Percentiles rank a stretch among this genome's conserved stretches.
phyloP scores from a whole-genome alignment of 164 flowering plant genomes.

The Platanus orientalis region DNA sequence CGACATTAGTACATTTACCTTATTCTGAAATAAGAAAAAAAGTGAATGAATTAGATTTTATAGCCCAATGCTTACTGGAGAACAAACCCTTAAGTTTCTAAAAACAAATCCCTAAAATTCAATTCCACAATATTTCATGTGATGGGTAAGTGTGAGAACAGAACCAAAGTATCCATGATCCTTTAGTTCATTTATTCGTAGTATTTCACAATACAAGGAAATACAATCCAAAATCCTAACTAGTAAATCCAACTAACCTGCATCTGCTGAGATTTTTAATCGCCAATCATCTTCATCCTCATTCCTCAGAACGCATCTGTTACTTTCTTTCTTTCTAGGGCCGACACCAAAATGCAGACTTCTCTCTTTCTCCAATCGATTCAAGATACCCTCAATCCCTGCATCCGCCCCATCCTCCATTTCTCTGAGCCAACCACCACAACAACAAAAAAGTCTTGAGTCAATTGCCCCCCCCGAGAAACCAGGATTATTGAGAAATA shows the following conservation, averaged over 20 bases:
- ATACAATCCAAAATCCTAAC: not conserved
- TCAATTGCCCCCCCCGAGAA: not conserved
- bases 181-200: not conserved
- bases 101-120: not conserved
- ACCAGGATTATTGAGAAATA: not conserved
- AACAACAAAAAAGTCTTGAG: conserved; percentile 3
- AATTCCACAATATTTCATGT: not conserved
- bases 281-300: conserved; percentile 14
- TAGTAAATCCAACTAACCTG: conserved; percentile 6
- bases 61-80: not conserved
- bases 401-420: conserved; percentile 29
- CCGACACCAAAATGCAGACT: conserved; percentile 35
- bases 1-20: not conserved
- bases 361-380: conserved; percentile 66
- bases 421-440: conserved; percentile 39
- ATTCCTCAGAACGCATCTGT: conserved; percentile 4
- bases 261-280: conserved; percentile 9
- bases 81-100: not conserved
- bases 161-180: not conserved
- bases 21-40: not conserved
- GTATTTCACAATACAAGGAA: not conserved
- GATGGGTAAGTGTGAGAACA: not conserved
- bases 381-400: conserved; percentile 78
- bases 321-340: conserved; percentile 23
- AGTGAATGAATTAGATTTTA: not conserved